These are phyloP conservation scores for Echinochloa phyllopogon DNA, from an alignment of 176 grass and related monocot species.

Conservation along the genomic window DNA sequence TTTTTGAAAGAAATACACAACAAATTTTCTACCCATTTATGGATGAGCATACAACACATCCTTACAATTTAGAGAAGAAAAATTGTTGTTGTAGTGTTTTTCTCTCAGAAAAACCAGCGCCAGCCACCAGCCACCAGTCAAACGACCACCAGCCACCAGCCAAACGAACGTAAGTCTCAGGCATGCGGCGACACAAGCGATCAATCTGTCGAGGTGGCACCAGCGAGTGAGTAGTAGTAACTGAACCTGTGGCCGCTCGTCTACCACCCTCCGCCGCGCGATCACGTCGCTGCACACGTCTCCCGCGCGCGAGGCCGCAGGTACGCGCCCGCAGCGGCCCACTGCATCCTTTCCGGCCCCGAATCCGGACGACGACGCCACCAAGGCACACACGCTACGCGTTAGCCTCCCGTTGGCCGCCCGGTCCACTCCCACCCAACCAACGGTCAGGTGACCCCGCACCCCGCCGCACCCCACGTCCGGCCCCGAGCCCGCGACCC, in stretches of 20 bases:
- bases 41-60: no score
- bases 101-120: no score
- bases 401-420: constrained; percentile 15
- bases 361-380: not conserved
- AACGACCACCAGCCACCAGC: no score
- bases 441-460: constrained; percentile 34
- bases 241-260: not conserved
- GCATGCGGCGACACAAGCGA: not conserved
- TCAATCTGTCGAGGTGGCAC: not conserved
- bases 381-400: constrained; percentile 11
- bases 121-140: no score
- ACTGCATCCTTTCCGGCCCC: not conserved
- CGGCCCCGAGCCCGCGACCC: not conserved
- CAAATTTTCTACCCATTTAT: no score
- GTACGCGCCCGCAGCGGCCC: not conserved
- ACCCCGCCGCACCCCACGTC: not conserved
- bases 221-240: not conserved
- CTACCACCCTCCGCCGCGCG: not conserved
- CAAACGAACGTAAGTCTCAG: no score
- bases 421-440: constrained; percentile 21
- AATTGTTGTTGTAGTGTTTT: no score
- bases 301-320: not conserved
- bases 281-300: not conserved
- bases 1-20: no score
- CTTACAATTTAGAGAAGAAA: no score